Percentiles rank a stretch among this genome's conserved stretches.
Evolutionary conservation across 78 protist species (phyloP).

Genomic region (Dictyostelium discoideum): DNA sequence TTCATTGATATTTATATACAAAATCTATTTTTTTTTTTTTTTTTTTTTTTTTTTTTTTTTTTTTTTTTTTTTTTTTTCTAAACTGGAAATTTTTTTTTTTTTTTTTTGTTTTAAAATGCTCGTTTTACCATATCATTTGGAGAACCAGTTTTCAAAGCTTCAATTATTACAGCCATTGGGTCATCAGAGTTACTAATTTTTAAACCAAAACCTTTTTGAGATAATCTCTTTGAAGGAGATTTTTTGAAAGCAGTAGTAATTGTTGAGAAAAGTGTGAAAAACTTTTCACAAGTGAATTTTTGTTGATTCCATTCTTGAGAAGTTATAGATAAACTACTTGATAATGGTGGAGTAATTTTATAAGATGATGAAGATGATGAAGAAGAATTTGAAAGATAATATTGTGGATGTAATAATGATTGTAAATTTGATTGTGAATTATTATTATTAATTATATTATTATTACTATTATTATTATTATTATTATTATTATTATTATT

Average conservation of each 20-base stretch:
- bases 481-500: neutral
- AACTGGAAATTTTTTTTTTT: too few species aligned
- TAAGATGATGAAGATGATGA: neutral
- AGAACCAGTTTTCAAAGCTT: conserved; percentile 56
- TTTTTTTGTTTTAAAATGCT: neutral
- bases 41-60: too few species aligned
- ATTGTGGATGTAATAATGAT: neutral
- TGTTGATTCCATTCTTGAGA: neutral
- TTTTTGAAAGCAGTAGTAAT: conserved; percentile 58
- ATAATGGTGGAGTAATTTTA: neutral
- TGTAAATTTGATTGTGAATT: neutral
- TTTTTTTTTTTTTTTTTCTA: too few species aligned
- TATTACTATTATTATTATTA: neutral
- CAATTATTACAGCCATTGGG: conserved; percentile 73
- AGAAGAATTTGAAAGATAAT: neutral
- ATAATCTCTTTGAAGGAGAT: conserved; percentile 62
- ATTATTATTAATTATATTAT: neutral
- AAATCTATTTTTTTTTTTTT: too few species aligned
- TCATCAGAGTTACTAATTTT: conserved; percentile 65
- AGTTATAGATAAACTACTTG: neutral
- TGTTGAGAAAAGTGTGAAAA: conserved; percentile 58
- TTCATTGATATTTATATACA: neutral
- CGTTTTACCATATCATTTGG: conserved; percentile 19
- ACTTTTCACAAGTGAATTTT: conserved; percentile 47
- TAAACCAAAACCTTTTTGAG: conserved; percentile 70